These are phyloP conservation scores for Ophiosphaerella korrae DNA, from an alignment of 2,329 filamentous ascomycete genomes.

Conservation along the genomic window DNA sequence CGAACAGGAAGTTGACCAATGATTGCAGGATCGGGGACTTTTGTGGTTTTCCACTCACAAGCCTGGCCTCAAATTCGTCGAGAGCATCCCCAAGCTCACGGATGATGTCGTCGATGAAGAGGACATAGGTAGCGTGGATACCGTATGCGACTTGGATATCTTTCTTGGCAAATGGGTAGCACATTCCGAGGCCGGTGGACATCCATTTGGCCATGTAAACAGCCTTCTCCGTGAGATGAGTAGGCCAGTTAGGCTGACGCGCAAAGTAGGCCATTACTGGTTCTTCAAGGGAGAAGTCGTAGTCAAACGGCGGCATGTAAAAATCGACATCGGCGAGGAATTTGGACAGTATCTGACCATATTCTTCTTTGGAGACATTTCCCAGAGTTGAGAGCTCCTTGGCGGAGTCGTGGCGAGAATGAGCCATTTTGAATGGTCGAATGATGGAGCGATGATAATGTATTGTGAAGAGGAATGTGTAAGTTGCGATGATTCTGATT, in stretches of 20 bases:
- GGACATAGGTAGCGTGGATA: slow-evolving; percentile 17
- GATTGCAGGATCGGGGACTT: slow-evolving; percentile 20
- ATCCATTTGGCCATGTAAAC: slow-evolving; percentile 19
- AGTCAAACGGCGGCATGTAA: slow-evolving; percentile 14
- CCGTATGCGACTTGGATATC: slow-evolving; percentile 17
- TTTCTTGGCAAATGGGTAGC: slow-evolving; percentile 15
- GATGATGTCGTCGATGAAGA: slow-evolving; percentile 19
- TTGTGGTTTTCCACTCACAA: slow-evolving; percentile 13
- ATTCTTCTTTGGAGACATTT: slow-evolving; percentile 15
- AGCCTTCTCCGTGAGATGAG: slow-evolving; percentile 11
- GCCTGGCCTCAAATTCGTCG: slow-evolving; percentile 13
- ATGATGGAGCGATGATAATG: no score
- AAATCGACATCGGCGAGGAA: slow-evolving; percentile 15
- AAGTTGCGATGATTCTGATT: no score
- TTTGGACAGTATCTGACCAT: slow-evolving; percentile 14
- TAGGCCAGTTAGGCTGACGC: slow-evolving; percentile 13
- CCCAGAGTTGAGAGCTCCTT: slow-evolving; percentile 10
- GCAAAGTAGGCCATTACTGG: slow-evolving; percentile 14
- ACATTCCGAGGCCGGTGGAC: slow-evolving; percentile 18
- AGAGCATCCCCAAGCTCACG: slow-evolving; percentile 15
- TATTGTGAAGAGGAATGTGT: no score
- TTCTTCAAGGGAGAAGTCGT: slow-evolving; percentile 15
- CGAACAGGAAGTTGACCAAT: slow-evolving; percentile 10
- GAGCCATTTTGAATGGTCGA: no score
- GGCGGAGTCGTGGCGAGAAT: slow-evolving; percentile 10